Evolutionary conservation across 2,329 filamentous ascomycete species (phyloP).

Genomic region (Ophiostoma sp.): DNA sequence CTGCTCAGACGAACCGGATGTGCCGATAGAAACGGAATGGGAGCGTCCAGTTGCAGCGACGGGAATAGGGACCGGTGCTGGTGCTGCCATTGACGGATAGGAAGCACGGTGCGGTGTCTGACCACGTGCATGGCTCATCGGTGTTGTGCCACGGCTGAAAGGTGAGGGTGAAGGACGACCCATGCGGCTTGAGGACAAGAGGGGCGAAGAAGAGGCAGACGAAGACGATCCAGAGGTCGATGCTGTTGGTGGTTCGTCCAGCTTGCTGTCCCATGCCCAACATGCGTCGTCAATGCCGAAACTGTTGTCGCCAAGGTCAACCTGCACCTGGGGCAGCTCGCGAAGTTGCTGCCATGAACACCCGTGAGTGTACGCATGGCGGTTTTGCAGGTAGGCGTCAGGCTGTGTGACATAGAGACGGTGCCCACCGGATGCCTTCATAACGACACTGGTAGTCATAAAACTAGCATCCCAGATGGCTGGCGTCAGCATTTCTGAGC

Average conservation of each 20-base stretch:
- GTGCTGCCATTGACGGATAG: slow-evolving; percentile 31
- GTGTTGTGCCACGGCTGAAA: slow-evolving; percentile 20
- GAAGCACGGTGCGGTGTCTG: background rate
- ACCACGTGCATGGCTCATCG: background rate
- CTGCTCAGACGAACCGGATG: slow-evolving; percentile 41
- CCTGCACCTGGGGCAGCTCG: slow-evolving; percentile 44
- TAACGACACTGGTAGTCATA: slow-evolving; percentile 68
- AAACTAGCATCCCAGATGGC: slow-evolving; percentile 71
- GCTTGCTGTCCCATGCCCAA: slow-evolving; percentile 66
- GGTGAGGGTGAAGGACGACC: slow-evolving; percentile 20
- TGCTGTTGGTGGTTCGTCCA: slow-evolving; percentile 58
- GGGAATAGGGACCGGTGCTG: slow-evolving; percentile 32
- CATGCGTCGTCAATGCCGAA: slow-evolving; percentile 52
- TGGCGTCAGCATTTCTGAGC: slow-evolving; percentile 71
- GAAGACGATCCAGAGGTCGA: slow-evolving; percentile 36
- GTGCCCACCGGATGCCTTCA: slow-evolving; percentile 66
- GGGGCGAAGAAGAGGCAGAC: slow-evolving; percentile 30
- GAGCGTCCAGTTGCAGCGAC: background rate
- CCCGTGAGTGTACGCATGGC: slow-evolving; percentile 50
- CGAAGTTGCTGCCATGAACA: slow-evolving; percentile 74
- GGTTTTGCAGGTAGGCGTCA: slow-evolving; percentile 70
- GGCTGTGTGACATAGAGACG: slow-evolving; percentile 75
- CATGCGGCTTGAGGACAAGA: background rate
- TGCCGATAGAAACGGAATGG: slow-evolving; percentile 15
- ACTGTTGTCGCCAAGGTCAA: background rate